Conservation (phyloP, 2,329 filamentous ascomycete genomes). For the Cryphonectria naterciae region DNA sequence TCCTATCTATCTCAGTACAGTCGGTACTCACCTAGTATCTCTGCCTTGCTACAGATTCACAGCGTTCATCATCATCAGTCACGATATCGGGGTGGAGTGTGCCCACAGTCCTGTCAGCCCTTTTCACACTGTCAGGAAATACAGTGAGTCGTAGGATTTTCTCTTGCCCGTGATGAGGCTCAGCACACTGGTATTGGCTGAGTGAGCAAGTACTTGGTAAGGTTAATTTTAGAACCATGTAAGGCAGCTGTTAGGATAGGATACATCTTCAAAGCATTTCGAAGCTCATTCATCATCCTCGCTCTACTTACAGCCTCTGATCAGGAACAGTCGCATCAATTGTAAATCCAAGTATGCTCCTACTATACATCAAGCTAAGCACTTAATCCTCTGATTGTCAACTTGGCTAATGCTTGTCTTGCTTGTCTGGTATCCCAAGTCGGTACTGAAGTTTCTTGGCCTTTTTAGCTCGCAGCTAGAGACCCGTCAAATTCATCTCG, state of each 20-base stretch:
- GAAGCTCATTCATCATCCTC: neutral
- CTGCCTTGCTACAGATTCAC: neutral
- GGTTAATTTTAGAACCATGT: neutral
- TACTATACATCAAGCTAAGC: neutral
- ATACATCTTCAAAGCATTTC: neutral
- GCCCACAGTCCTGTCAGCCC: neutral
- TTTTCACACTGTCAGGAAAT: neutral
- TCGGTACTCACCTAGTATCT: neutral
- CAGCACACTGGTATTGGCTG: neutral
- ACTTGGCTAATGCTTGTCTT: slow-evolving; percentile 1
- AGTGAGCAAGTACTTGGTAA: neutral
- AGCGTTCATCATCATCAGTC: neutral
- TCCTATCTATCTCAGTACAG: neutral
- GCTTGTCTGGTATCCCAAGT: neutral
- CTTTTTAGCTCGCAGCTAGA: neutral
- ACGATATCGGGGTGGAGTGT: neutral
- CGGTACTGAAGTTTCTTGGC: neutral
- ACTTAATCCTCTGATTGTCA: neutral
- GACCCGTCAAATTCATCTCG: neutral
- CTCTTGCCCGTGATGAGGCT: neutral
- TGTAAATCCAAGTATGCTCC: neutral
- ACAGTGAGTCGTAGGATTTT: neutral
- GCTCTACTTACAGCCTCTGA: neutral
- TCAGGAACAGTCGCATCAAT: neutral
- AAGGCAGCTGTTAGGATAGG: neutral